phyloP scores from a whole-genome alignment of 257 asterid species.

The Knoxia roxburghii region DNA sequence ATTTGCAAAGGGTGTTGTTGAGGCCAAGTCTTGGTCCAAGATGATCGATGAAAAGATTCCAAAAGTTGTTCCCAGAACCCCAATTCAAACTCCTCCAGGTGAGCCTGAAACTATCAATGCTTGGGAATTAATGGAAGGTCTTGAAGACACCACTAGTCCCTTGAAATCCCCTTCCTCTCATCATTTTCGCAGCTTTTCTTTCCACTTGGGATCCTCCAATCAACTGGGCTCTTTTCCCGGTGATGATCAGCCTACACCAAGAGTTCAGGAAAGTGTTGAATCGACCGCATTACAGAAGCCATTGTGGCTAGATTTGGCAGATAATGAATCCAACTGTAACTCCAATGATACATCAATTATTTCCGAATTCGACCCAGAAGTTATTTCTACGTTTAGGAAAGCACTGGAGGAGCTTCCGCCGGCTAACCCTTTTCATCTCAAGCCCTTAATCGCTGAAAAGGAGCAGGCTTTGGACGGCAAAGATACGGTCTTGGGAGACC shows the following conservation, averaged over 20 bases:
- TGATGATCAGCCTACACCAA: constrained; percentile 54
- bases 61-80: constrained; percentile 54
- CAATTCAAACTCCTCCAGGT: constrained; percentile 63
- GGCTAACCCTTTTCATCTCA: constrained; percentile 62
- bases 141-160: constrained; percentile 58
- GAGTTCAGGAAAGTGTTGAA: constrained; percentile 28
- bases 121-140: constrained; percentile 95
- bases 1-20: constrained; percentile 66
- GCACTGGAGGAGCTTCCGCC: constrained; percentile 82
- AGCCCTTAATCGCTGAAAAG: constrained; percentile 20
- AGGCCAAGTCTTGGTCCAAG: constrained; percentile 76
- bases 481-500: constrained; percentile 21
- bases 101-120: constrained; percentile 83
- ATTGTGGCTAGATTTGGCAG: constrained; percentile 36
- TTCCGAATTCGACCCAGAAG: constrained; percentile 74
- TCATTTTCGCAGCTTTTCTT: constrained; percentile 73
- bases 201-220: constrained; percentile 27
- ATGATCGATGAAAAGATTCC: constrained; percentile 77
- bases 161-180: constrained; percentile 22
- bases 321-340: constrained; percentile 40
- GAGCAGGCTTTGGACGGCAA: constrained; percentile 17
- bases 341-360: constrained; percentile 48
- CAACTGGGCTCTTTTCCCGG: constrained; percentile 10
- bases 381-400: constrained; percentile 57
- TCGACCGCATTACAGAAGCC: constrained; percentile 23